Percentiles rank a stretch among this genome's conserved stretches.
These are phyloP conservation scores for Pestalotiopsis sp. DNA, from an alignment of 2,329 filamentous ascomycete species.

Conservation along the genomic window DNA sequence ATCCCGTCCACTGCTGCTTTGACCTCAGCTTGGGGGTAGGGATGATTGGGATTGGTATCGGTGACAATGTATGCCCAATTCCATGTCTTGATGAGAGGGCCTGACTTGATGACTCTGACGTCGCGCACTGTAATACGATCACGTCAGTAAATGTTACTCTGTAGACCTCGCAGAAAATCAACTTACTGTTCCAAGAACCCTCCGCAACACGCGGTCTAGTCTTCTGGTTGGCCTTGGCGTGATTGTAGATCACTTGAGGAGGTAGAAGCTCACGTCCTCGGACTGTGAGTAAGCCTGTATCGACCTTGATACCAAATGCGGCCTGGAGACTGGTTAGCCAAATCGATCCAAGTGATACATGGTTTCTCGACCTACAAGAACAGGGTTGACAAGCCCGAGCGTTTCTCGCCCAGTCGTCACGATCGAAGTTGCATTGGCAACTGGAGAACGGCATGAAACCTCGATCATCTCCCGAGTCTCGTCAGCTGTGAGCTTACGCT, in stretches of 20 bases:
- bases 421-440: constrained; percentile 69
- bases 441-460: constrained; percentile 70
- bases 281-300: constrained; percentile 68
- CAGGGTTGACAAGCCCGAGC: constrained; percentile 57
- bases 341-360: neutral
- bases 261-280: constrained; percentile 66
- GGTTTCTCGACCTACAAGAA: constrained; percentile 40
- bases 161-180: neutral
- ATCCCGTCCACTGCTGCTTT: neutral
- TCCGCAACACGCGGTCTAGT: constrained; percentile 31
- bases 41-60: too few relatives aligned
- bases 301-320: constrained; percentile 65
- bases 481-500: constrained; percentile 55
- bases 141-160: neutral
- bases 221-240: constrained; percentile 24
- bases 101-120: constrained; percentile 56
- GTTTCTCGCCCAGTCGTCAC: constrained; percentile 55
- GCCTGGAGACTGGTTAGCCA: constrained; percentile 14
- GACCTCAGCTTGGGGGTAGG: constrained; percentile 8
- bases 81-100: constrained; percentile 49
- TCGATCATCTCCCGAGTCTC: constrained; percentile 72
- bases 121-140: constrained; percentile 40
- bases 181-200: constrained; percentile 68
- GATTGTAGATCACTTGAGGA: constrained; percentile 62
- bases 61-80: constrained; percentile 45